Evolutionary conservation across 1,139 yeast species (phyloP), one percentile per base, ranked within the genome.

Genomic region (Pichia sp.): DNA sequence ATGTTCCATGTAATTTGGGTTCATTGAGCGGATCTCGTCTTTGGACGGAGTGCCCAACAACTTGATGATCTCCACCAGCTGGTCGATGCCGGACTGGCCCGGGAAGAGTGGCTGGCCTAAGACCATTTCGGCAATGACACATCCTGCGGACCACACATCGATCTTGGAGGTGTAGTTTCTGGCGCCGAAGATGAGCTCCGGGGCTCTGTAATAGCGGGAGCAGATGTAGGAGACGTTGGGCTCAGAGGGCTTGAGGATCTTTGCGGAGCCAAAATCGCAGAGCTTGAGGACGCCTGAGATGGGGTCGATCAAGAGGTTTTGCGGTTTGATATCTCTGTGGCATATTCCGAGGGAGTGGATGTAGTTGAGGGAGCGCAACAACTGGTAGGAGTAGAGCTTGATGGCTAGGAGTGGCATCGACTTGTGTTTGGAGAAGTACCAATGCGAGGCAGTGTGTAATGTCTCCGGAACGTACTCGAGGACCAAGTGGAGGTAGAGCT

Each of bases 181-280:
- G 48, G 78, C 76, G 22, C 87, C 80, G 53, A 90, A 72, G 56
- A 90, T 81, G 52, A 91, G 74, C 64, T 91, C 98, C 0, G 98
- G 98, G 10, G 99, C 98, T 57, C 99, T 79, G 71, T 93, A 93
- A 71, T 91, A 93, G 64, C 99, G 79, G 26, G 98, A 91, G 70
- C 99, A 93, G 54, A 93, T 93, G 70, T 93, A 93, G 12, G 96
- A 86, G 31, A 93, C 99, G 67, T 91, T 91, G 44, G 96, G 96
- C 69, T 93, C 99, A 16, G 79, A 77, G 7, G 96, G 95, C 48
- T 86, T 87, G 56, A 93, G 77, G 53, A 87, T 85, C 69, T 93
- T 93, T 30, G 99, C 99, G n/a, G 95, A 83, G n/a, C 99, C 99
- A 69, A 93, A 93, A 71, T 93, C 99, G 71, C 99, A 93, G 48